Evolutionary conservation across 257 asterid genomes (phyloP).

Genomic region (Capsicum chinense): DNA sequence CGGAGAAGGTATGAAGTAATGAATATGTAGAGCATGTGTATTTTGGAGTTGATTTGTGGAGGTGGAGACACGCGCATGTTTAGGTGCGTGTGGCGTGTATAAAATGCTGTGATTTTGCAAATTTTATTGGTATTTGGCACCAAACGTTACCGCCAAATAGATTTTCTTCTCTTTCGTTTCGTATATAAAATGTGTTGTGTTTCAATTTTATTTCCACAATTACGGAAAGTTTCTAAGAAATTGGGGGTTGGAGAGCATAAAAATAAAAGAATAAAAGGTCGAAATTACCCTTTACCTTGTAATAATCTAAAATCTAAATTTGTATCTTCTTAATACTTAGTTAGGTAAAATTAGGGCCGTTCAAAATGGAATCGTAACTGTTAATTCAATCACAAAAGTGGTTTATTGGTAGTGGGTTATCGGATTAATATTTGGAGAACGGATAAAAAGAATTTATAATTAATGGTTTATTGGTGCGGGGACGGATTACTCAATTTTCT

Average conservation of each 20-base stretch:
- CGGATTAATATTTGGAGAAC: too few relatives aligned
- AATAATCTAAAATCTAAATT: not conserved
- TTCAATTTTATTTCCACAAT: constrained; percentile 1
- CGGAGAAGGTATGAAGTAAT: too few relatives aligned
- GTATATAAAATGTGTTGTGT: constrained; percentile 25
- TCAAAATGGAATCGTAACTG: too few relatives aligned
- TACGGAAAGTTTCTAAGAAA: not conserved
- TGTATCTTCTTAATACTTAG: not conserved
- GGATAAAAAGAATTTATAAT: too few relatives aligned
- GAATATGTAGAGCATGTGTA: constrained; percentile 34
- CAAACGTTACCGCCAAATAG: constrained; percentile 78
- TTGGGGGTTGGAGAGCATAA: not conserved
- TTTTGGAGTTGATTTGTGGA: not conserved
- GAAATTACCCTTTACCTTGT: not conserved
- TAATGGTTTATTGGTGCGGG: too few relatives aligned
- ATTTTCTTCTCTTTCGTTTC: constrained; percentile 35
- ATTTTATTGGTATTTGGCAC: constrained; percentile 58
- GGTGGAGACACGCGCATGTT: constrained; percentile 32
- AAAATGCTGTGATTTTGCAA: constrained; percentile 24
- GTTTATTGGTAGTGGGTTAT: too few relatives aligned
- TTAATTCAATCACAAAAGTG: too few relatives aligned
- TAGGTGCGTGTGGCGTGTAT: constrained; percentile 34
- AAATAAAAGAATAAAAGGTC: not conserved
- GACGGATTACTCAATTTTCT: too few relatives aligned
- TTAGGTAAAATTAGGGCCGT: not conserved